phyloP scores from a whole-genome alignment of 305 asterid genomes.

The Rubia tinctorum region DNA sequence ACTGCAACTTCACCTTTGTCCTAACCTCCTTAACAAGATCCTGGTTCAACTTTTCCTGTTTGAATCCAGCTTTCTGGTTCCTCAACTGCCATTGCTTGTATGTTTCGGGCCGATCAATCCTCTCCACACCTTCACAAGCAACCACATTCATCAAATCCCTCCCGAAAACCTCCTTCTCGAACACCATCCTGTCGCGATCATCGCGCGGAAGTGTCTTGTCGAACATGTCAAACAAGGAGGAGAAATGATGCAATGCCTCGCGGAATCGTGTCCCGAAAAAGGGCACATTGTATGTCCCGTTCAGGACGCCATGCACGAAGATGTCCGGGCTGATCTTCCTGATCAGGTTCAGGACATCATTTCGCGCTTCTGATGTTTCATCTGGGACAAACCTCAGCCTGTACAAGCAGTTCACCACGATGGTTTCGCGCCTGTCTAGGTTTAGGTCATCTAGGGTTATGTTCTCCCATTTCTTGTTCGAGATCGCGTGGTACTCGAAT shows the following conservation, averaged over 20 bases:
- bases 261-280: slow-evolving; percentile 75
- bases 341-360: slow-evolving; percentile 50
- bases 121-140: slow-evolving; percentile 84
- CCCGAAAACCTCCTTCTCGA: slow-evolving; percentile 73
- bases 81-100: slow-evolving; percentile 88
- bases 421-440: slow-evolving; percentile 36
- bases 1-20: slow-evolving; percentile 39
- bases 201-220: slow-evolving; percentile 65
- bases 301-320: slow-evolving; percentile 50
- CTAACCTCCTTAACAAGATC: slow-evolving; percentile 49
- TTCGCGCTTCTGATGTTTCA: slow-evolving; percentile 66
- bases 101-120: slow-evolving; percentile 87
- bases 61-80: slow-evolving; percentile 72
- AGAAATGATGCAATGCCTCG: slow-evolving; percentile 84
- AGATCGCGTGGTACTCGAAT: slow-evolving; percentile 73
- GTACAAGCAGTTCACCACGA: slow-evolving; percentile 75
- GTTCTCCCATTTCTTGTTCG: slow-evolving; percentile 68
- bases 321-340: slow-evolving; percentile 52
- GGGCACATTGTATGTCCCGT: slow-evolving; percentile 59
- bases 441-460: slow-evolving; percentile 40
- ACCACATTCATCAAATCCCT: slow-evolving; percentile 70
- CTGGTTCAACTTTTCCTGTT: slow-evolving; percentile 45
- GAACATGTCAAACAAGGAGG: slow-evolving; percentile 81
- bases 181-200: slow-evolving; percentile 51
- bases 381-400: slow-evolving; percentile 56